These are phyloP conservation scores for Garcia nutans DNA, from an alignment of 345 rosid genomes.

Conservation along the genomic window DNA sequence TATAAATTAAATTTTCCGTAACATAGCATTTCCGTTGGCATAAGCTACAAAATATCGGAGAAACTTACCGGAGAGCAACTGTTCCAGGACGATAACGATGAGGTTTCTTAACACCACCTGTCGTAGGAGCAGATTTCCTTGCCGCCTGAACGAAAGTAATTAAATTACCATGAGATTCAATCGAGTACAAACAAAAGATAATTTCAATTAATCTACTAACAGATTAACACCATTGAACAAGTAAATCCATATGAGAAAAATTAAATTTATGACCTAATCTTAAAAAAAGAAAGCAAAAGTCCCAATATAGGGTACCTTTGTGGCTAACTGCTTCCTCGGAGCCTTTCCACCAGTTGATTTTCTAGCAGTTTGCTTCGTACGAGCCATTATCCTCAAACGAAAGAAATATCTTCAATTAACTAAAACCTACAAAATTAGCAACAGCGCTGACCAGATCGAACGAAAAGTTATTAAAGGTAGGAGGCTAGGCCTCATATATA, in stretches of 20 bases:
- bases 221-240: too few relatives aligned
- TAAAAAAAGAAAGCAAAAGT: not conserved
- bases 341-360: constrained; percentile 73
- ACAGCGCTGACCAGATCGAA: too few relatives aligned
- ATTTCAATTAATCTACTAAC: too few relatives aligned
- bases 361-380: constrained; percentile 62
- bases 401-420: too few relatives aligned
- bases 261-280: too few relatives aligned
- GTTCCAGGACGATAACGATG: constrained; percentile 96
- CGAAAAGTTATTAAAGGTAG: fast-evolving
- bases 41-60: not conserved
- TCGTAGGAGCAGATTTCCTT: constrained; percentile 92
- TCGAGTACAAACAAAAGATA: not conserved
- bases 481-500: not conserved
- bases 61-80: constrained; percentile 78
- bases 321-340: constrained; percentile 68
- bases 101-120: constrained; percentile 82
- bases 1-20: not conserved
- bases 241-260: too few relatives aligned
- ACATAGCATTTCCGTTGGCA: too few relatives aligned
- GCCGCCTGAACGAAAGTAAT: constrained; percentile 56
- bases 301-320: constrained; percentile 35
- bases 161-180: not conserved
- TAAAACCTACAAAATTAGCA: too few relatives aligned
- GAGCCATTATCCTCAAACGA: not conserved